Conservation (phyloP, 257 asterid species). For the Plantago major region DNA sequence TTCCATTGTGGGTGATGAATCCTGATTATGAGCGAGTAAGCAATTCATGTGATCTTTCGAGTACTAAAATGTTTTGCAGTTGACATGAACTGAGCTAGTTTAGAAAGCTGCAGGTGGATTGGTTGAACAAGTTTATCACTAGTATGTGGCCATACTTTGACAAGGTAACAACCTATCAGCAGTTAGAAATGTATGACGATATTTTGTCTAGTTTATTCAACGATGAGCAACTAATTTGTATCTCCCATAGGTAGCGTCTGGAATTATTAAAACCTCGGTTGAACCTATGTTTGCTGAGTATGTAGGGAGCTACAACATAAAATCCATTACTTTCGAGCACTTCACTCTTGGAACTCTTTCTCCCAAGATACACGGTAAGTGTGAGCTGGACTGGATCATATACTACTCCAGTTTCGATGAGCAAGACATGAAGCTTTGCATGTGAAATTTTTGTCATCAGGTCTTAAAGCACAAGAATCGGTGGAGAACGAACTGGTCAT, state of each 20-base stretch:
- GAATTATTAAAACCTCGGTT: conserved; percentile 44
- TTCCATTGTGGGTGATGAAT: conserved; percentile 79
- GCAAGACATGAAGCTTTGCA: neutral
- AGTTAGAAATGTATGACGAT: neutral
- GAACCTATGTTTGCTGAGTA: conserved; percentile 57
- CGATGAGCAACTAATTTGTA: conserved; percentile 1
- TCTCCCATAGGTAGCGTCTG: conserved; percentile 55
- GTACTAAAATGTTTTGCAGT: neutral
- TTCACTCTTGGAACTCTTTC: conserved; percentile 69
- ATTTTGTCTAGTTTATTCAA: neutral
- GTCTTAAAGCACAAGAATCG: conserved; percentile 61
- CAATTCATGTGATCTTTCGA: conserved; percentile 2
- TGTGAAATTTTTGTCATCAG: too few relatives aligned
- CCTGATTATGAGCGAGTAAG: conserved; percentile 80
- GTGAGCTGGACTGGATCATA: neutral
- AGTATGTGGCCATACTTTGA: conserved; percentile 72
- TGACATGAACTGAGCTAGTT: conserved; percentile 3
- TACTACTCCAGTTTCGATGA: neutral
- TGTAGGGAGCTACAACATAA: conserved; percentile 39
- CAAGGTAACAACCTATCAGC: conserved; percentile 41
- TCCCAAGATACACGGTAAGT: conserved; percentile 60
- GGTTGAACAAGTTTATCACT: conserved; percentile 59
- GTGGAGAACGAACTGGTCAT: conserved; percentile 63
- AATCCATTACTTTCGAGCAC: conserved; percentile 52
- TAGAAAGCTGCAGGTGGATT: conserved; percentile 52